Evolutionary conservation across 805 yeast species (phyloP).

Genomic region (Metschnikowia bowlesiae): DNA sequence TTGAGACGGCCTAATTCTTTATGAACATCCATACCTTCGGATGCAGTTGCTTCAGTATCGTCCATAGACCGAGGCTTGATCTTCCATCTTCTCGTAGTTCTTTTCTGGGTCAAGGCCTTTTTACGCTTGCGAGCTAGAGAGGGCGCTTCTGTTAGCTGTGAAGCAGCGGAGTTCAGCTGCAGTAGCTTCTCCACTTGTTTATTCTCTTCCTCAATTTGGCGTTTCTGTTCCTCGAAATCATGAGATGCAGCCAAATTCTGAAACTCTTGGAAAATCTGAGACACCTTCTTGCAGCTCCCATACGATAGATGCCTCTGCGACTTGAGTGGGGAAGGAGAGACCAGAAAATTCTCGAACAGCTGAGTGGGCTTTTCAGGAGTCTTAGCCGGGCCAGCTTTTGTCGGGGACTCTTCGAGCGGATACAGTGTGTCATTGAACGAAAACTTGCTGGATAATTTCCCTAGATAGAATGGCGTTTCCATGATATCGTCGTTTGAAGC

Average conservation of each 20-base stretch:
- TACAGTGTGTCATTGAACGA: conserved; percentile 7
- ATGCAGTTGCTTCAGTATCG: conserved; percentile 20
- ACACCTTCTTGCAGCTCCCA: conserved; percentile 26
- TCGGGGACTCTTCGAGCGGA: background rate
- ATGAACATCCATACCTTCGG: conserved; percentile 40
- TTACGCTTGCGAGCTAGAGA: conserved; percentile 14
- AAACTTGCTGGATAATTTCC: conserved; percentile 13
- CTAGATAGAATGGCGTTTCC: conserved; percentile 16
- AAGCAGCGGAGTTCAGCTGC: conserved; percentile 2
- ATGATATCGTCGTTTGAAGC: background rate
- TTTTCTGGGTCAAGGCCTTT: conserved; percentile 44
- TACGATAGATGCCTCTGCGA: conserved; percentile 26
- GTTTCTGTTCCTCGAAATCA: conserved; percentile 15
- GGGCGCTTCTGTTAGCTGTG: conserved; percentile 1
- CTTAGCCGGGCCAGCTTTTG: background rate
- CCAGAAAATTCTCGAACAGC: conserved; percentile 23
- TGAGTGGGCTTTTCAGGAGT: conserved; percentile 15
- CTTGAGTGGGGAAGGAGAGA: conserved; percentile 46
- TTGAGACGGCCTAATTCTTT: conserved; percentile 34
- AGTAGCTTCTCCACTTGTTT: conserved; percentile 4
- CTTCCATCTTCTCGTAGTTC: conserved; percentile 50
- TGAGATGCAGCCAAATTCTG: conserved; percentile 27
- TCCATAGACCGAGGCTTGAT: conserved; percentile 36
- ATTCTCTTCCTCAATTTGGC: conserved; percentile 14
- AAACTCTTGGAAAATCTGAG: conserved; percentile 46